Evolutionary conservation across 192 early-diverging fungal genomes (phyloP).

Genomic region (Coemansia javaensis): DNA sequence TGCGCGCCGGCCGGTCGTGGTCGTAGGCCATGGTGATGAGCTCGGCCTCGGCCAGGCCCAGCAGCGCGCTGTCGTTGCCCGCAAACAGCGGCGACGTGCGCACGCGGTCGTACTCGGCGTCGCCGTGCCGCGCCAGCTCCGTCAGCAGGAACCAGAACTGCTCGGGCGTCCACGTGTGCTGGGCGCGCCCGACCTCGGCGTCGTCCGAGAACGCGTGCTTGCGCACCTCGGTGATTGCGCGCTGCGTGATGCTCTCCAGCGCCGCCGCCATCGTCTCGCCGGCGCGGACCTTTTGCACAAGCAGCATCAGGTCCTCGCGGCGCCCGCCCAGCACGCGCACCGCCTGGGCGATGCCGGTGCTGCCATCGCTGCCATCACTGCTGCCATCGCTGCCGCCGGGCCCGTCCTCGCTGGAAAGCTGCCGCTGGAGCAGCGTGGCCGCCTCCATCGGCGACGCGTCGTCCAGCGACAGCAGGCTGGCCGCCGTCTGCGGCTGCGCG

Average conservation of each 20-base stretch:
- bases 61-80: constrained; percentile 72
- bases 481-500: constrained; percentile 36
- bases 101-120: constrained; percentile 79
- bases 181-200: constrained; percentile 22
- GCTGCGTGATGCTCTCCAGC: constrained; percentile 75
- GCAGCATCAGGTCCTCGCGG: constrained; percentile 80
- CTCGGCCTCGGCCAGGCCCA: constrained; percentile 85
- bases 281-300: constrained; percentile 83
- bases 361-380: no score
- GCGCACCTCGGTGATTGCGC: constrained; percentile 78
- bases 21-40: constrained; percentile 75
- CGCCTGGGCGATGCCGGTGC: constrained; percentile 29
- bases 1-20: constrained; percentile 75
- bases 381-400: no score
- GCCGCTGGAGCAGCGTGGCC: constrained; percentile 34
- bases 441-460: constrained; percentile 41
- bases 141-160: constrained; percentile 91
- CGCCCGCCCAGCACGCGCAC: constrained; percentile 83
- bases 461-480: constrained; percentile 36
- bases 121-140: constrained; percentile 55
- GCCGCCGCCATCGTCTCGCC: constrained; percentile 60
- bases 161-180: constrained; percentile 70
- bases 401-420: no score
- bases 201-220: constrained; percentile 79
- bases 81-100: constrained; percentile 79